Conservation (phyloP, 2,329 filamentous ascomycete species). For the Trichoderma sp. region DNA sequence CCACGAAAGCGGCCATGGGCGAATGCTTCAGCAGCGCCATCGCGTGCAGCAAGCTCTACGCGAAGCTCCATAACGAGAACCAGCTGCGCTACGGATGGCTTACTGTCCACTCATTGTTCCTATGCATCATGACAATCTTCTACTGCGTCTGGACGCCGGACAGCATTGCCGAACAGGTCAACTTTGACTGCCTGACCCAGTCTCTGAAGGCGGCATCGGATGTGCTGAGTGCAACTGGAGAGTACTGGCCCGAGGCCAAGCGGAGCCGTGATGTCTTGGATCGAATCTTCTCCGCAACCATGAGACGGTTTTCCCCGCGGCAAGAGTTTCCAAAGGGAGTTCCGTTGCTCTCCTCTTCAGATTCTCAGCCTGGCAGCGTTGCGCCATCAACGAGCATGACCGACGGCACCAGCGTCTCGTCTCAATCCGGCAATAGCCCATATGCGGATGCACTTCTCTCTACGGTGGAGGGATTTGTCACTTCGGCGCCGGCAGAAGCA, state of each 20-base stretch:
- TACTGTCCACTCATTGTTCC: conserved; percentile 51
- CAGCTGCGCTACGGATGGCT: conserved; percentile 51
- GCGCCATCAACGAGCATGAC: neutral
- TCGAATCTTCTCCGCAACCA: conserved; percentile 17
- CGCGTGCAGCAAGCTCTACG: conserved; percentile 44
- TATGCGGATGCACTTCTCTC: neutral
- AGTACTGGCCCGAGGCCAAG: conserved; percentile 55
- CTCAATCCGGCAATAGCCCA: conserved; percentile 4
- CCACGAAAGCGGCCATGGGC: conserved; percentile 42
- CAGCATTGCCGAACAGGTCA: neutral
- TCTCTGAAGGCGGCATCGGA: conserved; percentile 47
- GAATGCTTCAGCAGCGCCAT: conserved; percentile 48
- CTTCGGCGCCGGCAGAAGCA: neutral
- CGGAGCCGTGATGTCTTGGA: conserved; percentile 48
- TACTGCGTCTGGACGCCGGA: conserved; percentile 53
- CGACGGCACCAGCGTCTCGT: neutral
- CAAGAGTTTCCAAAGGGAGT: neutral
- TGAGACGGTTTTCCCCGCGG: conserved; percentile 16
- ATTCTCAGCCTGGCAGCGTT: neutral
- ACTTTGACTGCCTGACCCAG: conserved; percentile 32
- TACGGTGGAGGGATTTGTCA: neutral
- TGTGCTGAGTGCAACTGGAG: conserved; percentile 52
- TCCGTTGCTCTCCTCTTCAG: neutral
- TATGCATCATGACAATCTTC: conserved; percentile 52
- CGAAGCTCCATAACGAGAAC: conserved; percentile 47